These are phyloP conservation scores for Dentipellis sp. DNA, from an alignment of 768 basidiomycete species.

Conservation along the genomic window DNA sequence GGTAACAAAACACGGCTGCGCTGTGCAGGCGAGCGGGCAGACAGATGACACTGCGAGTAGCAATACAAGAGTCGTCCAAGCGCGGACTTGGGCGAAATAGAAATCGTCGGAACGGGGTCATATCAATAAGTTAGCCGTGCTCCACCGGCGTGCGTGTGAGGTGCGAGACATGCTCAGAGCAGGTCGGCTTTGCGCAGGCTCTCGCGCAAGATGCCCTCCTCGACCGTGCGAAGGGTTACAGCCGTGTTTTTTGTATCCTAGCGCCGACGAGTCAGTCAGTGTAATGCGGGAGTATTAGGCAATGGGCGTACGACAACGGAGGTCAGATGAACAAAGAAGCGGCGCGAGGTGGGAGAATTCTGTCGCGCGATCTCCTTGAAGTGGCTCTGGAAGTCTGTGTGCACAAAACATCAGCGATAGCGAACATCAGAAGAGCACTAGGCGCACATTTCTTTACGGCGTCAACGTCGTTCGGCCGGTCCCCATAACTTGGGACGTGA, in stretches of 20 bases:
- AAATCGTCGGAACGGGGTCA: too few species aligned
- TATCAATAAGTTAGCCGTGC: too few species aligned
- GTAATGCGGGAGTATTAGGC: neutral
- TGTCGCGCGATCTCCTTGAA: conserved; percentile 66
- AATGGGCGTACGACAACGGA: conserved; percentile 58
- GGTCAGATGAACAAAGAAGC: conserved; percentile 67
- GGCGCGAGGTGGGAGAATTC: conserved; percentile 52
- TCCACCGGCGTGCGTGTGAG: too few species aligned
- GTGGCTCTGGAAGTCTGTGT: conserved; percentile 61
- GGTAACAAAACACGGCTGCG: too few species aligned
- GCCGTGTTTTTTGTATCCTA: conserved; percentile 73
- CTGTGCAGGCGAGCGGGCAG: too few species aligned
- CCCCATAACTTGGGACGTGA: conserved; percentile 65
- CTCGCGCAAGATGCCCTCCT: conserved; percentile 63
- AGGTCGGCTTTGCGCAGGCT: conserved; percentile 65
- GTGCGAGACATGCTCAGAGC: conserved; percentile 30
- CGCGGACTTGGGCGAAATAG: too few species aligned
- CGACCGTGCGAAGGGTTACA: conserved; percentile 51
- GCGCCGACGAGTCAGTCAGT: conserved; percentile 7
- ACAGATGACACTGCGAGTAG: too few species aligned
- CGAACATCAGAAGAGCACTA: neutral
- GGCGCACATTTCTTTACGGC: conserved; percentile 59
- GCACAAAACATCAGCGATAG: conserved; percentile 6
- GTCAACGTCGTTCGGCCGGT: conserved; percentile 58
- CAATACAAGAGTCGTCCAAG: too few species aligned